A percentile compares a stretch with the other conserved stretches of the same genome.
These are phyloP conservation scores for Aspergillus haitiensis DNA, from an alignment of 495 filamentous ascomycete genomes.

Conservation along the genomic window DNA sequence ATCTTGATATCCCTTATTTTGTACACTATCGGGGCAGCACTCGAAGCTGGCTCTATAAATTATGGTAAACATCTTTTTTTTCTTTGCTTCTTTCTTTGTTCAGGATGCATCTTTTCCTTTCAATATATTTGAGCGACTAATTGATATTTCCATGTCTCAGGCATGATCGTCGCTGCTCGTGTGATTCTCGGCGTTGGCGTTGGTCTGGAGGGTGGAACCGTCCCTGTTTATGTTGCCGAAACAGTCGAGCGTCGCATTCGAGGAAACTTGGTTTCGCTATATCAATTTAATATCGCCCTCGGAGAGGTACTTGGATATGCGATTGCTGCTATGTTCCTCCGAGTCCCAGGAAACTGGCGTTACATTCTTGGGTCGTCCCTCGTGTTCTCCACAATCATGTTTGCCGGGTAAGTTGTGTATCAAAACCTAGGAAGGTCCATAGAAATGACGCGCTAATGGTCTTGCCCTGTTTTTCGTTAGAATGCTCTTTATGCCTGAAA, in stretches of 20 bases:
- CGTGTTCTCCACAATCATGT: conserved; percentile 58
- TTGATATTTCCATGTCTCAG: not conserved
- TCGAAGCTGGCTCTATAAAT: conserved; percentile 59
- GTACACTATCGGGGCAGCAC: conserved; percentile 59
- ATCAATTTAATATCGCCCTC: conserved; percentile 64
- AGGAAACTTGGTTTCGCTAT: conserved; percentile 61
- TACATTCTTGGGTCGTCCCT: conserved; percentile 65
- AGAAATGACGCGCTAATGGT: no score
- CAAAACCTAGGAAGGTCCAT: no score
- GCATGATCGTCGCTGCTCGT: conserved; percentile 60
- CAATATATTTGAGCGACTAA: no score
- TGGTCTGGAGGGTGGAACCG: conserved; percentile 61
- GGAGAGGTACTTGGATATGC: conserved; percentile 64
- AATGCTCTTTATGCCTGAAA: conserved; percentile 61
- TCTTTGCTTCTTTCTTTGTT: not conserved
- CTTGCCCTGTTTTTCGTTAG: conserved; percentile 44
- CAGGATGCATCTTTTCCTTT: no score
- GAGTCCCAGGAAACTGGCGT: conserved; percentile 60
- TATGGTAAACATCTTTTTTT: conserved; percentile 32
- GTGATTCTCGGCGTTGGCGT: conserved; percentile 61
- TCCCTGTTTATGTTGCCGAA: conserved; percentile 57
- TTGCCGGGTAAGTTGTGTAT: conserved; percentile 8
- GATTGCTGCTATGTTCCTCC: conserved; percentile 60
- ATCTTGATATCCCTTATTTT: conserved; percentile 59
- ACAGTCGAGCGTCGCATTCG: conserved; percentile 53